Evolutionary conservation across 2,329 filamentous ascomycete genomes (phyloP).

Genomic region (Alternaria ventricosa): DNA sequence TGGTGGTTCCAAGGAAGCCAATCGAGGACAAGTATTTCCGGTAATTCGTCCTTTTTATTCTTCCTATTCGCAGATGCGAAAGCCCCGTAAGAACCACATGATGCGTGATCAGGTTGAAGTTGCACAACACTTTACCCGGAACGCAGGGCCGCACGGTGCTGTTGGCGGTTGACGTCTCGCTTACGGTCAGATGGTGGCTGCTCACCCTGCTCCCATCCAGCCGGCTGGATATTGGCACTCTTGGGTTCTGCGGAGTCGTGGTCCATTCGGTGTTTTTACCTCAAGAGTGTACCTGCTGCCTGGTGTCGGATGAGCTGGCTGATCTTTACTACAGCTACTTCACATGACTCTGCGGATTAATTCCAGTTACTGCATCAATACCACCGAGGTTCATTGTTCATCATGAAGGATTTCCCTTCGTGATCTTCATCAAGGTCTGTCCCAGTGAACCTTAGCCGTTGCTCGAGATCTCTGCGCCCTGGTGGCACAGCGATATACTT

Average conservation of each 20-base stretch:
- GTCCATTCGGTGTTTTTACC: background rate
- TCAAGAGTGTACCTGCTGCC: background rate
- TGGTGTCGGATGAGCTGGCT: background rate
- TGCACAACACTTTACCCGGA: constrained; percentile 38
- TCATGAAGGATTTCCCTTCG: background rate
- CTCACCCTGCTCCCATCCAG: constrained; percentile 14
- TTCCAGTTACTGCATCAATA: background rate
- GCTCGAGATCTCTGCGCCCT: background rate
- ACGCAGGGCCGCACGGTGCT: constrained; percentile 37
- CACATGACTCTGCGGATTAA: background rate
- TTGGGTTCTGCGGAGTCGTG: constrained; percentile 2
- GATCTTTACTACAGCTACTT: background rate
- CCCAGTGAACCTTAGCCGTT: background rate
- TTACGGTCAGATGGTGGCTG: constrained; percentile 22
- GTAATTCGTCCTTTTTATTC: constrained; percentile 1
- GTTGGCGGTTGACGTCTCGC: constrained; percentile 22
- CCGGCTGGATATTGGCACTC: constrained; percentile 2
- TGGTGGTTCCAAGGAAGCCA: constrained; percentile 29
- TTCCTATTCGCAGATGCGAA: constrained; percentile 25
- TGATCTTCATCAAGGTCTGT: background rate
- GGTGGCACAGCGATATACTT: constrained; percentile 2
- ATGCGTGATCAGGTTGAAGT: constrained; percentile 21
- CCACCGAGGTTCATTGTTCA: background rate
- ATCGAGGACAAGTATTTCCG: constrained; percentile 22
- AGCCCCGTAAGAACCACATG: constrained; percentile 8